These are phyloP conservation scores for Fusarium citri DNA, from an alignment of 2,329 filamentous ascomycete species.

Conservation along the genomic window DNA sequence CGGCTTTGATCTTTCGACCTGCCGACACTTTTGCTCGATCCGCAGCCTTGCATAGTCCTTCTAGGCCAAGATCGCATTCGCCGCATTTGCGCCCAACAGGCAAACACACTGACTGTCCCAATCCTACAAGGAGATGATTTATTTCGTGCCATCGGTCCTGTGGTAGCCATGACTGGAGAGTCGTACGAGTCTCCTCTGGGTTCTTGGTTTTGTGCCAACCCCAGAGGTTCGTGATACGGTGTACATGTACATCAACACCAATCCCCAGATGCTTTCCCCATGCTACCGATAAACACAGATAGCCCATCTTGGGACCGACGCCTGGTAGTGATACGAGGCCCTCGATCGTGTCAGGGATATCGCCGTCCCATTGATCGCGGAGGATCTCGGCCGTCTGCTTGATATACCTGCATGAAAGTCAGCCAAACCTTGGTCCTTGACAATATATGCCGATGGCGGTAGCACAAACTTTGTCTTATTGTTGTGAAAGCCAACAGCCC, in stretches of 20 bases:
- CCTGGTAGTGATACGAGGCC: conserved; percentile 83
- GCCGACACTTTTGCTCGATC: conserved; percentile 72
- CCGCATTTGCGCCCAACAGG: conserved; percentile 85
- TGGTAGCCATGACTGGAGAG: conserved; percentile 85
- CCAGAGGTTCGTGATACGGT: conserved; percentile 94
- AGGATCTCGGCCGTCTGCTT: conserved; percentile 80
- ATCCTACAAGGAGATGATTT: conserved; percentile 87
- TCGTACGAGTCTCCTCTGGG: conserved; percentile 83
- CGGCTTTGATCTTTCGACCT: conserved; percentile 60
- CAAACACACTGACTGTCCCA: conserved; percentile 88
- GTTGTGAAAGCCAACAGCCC: conserved; percentile 92
- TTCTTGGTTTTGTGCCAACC: conserved; percentile 86
- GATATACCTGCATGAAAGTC: conserved; percentile 62
- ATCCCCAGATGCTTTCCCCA: conserved; percentile 74
- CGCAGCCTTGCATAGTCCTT: conserved; percentile 80
- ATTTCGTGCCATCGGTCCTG: conserved; percentile 90
- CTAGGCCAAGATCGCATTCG: conserved; percentile 82
- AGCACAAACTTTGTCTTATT: conserved; percentile 78
- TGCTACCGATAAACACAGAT: conserved; percentile 83
- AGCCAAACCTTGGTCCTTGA: conserved; percentile 19
- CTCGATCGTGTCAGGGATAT: conserved; percentile 83
- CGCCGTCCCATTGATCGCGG: conserved; percentile 74
- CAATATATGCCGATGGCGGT: not conserved
- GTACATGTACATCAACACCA: conserved; percentile 94
- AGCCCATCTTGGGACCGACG: conserved; percentile 95